These are phyloP conservation scores for Saraca asoca DNA, from an alignment of 331 rosid genomes.

Conservation along the genomic window DNA sequence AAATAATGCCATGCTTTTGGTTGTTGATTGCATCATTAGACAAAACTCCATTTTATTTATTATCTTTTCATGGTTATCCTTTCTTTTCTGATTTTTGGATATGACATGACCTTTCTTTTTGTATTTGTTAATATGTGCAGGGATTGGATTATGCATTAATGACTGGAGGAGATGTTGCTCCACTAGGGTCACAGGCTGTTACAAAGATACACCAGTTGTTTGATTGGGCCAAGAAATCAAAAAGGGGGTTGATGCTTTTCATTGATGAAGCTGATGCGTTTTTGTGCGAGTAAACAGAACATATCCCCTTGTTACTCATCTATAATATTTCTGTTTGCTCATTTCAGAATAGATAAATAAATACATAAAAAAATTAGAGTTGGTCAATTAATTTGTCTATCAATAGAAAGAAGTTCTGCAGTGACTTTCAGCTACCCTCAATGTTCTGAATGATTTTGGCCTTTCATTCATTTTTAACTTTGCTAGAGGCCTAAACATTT, in stretches of 20 bases:
- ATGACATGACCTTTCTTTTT: slow-evolving; percentile 14
- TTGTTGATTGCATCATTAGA: slow-evolving; percentile 7
- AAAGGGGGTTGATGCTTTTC: slow-evolving; percentile 85
- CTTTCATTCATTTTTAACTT: too few relatives aligned
- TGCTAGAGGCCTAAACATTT: too few relatives aligned
- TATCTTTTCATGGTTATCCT: slow-evolving; percentile 2
- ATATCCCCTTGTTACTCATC: slow-evolving; percentile 23
- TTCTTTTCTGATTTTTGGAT: slow-evolving; percentile 5
- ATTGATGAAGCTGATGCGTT: slow-evolving; percentile 99
- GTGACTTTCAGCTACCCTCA: too few relatives aligned
- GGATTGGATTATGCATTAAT: slow-evolving; percentile 96
- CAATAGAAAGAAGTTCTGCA: too few relatives aligned
- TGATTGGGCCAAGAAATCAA: slow-evolving; percentile 93
- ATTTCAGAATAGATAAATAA: too few relatives aligned
- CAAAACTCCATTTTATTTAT: neutral
- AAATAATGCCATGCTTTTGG: slow-evolving; percentile 1
- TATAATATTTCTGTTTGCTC: neutral
- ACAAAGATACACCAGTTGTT: slow-evolving; percentile 94
- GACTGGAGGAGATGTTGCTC: slow-evolving; percentile 99
- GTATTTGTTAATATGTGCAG: slow-evolving; percentile 39
- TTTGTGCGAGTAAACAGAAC: slow-evolving; percentile 86
- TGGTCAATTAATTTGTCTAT: too few relatives aligned
- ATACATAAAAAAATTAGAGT: too few relatives aligned
- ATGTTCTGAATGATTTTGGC: too few relatives aligned
- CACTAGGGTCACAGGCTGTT: slow-evolving; percentile 93